A percentile compares a stretch with the other conserved stretches of the same genome.
Conservation (phyloP, 208 protist species). For the Trichomonas tenax region DNA sequence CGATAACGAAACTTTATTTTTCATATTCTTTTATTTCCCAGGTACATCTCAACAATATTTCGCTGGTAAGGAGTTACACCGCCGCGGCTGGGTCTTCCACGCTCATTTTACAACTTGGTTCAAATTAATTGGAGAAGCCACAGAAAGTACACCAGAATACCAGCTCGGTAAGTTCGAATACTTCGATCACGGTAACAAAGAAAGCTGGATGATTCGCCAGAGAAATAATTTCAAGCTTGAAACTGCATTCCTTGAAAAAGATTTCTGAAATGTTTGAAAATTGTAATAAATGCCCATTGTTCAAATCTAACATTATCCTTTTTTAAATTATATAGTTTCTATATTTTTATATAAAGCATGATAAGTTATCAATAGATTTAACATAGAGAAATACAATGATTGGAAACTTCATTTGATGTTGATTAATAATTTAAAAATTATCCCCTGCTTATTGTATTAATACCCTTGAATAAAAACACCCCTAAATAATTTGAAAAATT, state of each 20-base stretch:
- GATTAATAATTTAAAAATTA: too few species aligned
- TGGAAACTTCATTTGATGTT: too few species aligned
- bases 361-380: too few species aligned
- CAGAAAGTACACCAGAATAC: neutral
- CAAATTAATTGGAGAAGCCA: neutral
- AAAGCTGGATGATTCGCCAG: neutral
- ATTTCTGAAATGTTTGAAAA: neutral
- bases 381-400: too few species aligned
- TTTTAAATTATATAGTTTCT: too few species aligned
- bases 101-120: neutral
- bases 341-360: too few species aligned
- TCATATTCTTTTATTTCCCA: conserved; percentile 6
- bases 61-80: neutral
- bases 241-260: neutral
- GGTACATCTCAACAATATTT: neutral
- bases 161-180: neutral
- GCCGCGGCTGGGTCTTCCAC: neutral
- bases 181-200: neutral
- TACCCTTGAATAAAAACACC: too few species aligned
- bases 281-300: too few species aligned
- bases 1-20: neutral
- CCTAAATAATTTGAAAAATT: too few species aligned
- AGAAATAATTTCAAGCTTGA: neutral
- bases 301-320: too few species aligned
- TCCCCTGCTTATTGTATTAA: too few species aligned